A percentile compares a stretch with the other conserved stretches of the same genome.
Conservation (phyloP, 805 yeast genomes). For the Ogataea pini region DNA sequence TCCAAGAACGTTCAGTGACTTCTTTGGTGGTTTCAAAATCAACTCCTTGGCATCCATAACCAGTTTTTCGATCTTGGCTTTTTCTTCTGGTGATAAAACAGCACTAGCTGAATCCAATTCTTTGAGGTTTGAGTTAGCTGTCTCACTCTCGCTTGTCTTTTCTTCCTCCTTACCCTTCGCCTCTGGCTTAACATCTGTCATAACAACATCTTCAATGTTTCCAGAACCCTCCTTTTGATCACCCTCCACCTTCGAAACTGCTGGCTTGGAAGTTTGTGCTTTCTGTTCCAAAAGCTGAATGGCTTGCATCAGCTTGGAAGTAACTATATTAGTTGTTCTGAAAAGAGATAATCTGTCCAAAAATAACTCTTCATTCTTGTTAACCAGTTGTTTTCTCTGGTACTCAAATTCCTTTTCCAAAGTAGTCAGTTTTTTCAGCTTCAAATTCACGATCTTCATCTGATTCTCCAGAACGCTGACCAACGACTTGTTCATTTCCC, state of each 20-base stretch:
- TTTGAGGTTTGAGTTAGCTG: too few relatives aligned
- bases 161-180: neutral
- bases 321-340: conserved; percentile 53
- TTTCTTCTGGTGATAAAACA: conserved; percentile 13
- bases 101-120: neutral
- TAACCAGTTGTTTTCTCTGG: conserved; percentile 59
- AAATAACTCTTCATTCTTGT: conserved; percentile 66
- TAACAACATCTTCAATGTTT: conserved; percentile 11
- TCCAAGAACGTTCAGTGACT: conserved; percentile 34
- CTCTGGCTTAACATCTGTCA: conserved; percentile 1
- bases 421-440: conserved; percentile 56
- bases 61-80: conserved; percentile 24
- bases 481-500: conserved; percentile 65
- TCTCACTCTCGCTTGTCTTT: too few relatives aligned
- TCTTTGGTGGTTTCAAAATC: conserved; percentile 34
- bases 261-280: neutral
- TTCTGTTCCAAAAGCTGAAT: conserved; percentile 30
- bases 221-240: conserved; percentile 25
- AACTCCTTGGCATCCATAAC: conserved; percentile 32
- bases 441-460: conserved; percentile 62
- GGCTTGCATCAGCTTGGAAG: conserved; percentile 46
- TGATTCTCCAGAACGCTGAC: conserved; percentile 61
- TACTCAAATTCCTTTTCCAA: conserved; percentile 66
- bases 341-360: conserved; percentile 67
- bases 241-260: neutral